These are phyloP conservation scores for Cucumis variabilis DNA, from an alignment of 331 rosid genomes.

Conservation along the genomic window DNA sequence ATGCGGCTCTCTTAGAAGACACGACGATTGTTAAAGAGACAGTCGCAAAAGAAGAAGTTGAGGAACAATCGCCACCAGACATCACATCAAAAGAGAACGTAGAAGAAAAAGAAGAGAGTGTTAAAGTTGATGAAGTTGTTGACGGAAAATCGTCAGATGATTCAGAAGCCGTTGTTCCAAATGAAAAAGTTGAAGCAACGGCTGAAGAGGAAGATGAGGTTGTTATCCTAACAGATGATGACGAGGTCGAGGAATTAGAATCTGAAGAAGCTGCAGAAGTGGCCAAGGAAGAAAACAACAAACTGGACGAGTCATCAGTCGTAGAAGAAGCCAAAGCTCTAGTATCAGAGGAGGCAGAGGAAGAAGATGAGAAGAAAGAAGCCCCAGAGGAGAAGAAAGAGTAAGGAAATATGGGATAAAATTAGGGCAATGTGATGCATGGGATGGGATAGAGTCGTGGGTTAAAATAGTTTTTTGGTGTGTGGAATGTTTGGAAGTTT, in stretches of 20 bases:
- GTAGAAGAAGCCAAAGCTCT: constrained; percentile 28
- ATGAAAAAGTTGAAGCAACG: constrained; percentile 36
- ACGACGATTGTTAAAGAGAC: background rate
- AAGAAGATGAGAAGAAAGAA: constrained; percentile 25
- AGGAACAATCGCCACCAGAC: constrained; percentile 24
- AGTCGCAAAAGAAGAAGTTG: constrained; percentile 36
- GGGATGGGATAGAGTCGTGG: background rate
- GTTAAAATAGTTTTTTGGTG: too few species aligned
- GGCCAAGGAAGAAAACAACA: constrained; percentile 43
- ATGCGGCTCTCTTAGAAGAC: constrained; percentile 53
- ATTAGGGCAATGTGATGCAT: background rate
- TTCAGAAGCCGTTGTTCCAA: constrained; percentile 30
- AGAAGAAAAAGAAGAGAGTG: constrained; percentile 17
- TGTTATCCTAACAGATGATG: background rate
- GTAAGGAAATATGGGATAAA: background rate
- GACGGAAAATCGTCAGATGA: background rate
- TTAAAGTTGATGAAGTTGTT: constrained; percentile 24
- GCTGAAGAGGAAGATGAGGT: constrained; percentile 28
- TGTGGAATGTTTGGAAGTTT: too few species aligned
- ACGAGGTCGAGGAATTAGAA: constrained; percentile 17
- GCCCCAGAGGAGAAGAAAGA: constrained; percentile 39
- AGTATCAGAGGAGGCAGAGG: constrained; percentile 33
- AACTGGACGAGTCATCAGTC: constrained; percentile 33
- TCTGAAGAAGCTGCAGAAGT: constrained; percentile 34
- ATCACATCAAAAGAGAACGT: background rate